Evolutionary conservation across 2,329 filamentous ascomycete genomes (phyloP).

Genomic region (Botrytis tulipae): DNA sequence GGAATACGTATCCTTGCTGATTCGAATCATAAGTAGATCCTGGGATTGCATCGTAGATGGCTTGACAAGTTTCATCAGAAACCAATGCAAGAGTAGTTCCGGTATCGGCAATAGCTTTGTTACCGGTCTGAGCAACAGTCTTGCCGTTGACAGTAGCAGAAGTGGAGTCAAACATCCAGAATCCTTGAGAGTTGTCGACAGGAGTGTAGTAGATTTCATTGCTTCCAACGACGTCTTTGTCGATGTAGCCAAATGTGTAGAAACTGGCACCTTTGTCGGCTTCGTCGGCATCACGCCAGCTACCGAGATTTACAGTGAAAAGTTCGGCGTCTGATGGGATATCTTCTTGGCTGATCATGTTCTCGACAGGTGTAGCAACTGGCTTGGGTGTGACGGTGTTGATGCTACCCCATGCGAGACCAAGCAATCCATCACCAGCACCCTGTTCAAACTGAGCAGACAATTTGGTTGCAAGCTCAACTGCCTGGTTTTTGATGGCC

Average conservation of each 20-base stretch:
- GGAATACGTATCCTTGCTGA: constrained; percentile 65
- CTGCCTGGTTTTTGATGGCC: constrained; percentile 57
- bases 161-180: constrained; percentile 64
- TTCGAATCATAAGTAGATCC: constrained; percentile 55
- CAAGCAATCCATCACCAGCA: constrained; percentile 63
- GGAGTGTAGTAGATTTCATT: constrained; percentile 58
- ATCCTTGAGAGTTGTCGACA: constrained; percentile 63
- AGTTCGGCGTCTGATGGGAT: constrained; percentile 50
- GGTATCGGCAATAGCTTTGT: constrained; percentile 69
- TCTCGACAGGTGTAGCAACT: constrained; percentile 64
- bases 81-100: constrained; percentile 68
- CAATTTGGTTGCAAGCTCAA: constrained; percentile 62
- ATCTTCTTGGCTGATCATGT: constrained; percentile 60
- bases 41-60: constrained; percentile 63
- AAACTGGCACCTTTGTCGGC: constrained; percentile 50
- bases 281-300: constrained; percentile 50
- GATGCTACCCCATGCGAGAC: constrained; percentile 62
- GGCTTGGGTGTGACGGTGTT: constrained; percentile 58
- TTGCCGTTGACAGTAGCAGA: constrained; percentile 58
- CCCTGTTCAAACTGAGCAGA: constrained; percentile 56
- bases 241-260: constrained; percentile 73
- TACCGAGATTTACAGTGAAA: constrained; percentile 58
- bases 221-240: constrained; percentile 56
- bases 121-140: constrained; percentile 49
- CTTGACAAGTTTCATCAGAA: constrained; percentile 57